A percentile compares a stretch with the other conserved stretches of the same genome.
Evolutionary conservation across 2,329 filamentous ascomycete species (phyloP).

Genomic region (Didymella arachidicola): DNA sequence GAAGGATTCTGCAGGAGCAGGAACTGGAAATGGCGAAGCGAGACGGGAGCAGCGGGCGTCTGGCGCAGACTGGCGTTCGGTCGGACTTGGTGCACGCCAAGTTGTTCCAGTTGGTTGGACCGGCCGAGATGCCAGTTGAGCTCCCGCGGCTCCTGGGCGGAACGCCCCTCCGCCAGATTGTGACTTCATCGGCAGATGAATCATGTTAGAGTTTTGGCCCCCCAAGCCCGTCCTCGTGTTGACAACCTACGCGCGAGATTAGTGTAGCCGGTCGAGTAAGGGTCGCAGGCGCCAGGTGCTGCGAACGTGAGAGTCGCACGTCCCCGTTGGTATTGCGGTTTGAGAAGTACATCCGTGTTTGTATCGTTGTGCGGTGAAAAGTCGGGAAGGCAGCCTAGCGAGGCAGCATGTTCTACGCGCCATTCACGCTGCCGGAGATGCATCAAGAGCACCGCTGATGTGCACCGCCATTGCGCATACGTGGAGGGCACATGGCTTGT

Average conservation of each 20-base stretch:
- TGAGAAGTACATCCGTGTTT: constrained; percentile 2
- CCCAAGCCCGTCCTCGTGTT: neutral
- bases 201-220: constrained; percentile 17
- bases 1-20: constrained; percentile 20
- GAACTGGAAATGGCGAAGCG: constrained; percentile 16
- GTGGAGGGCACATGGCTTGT: constrained; percentile 9
- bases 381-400: neutral
- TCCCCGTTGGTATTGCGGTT: constrained; percentile 2
- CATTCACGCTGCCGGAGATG: constrained; percentile 1
- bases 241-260: constrained; percentile 3
- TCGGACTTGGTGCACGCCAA: constrained; percentile 7
- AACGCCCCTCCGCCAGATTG: constrained; percentile 3
- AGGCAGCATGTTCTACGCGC: neutral
- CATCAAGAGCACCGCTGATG: constrained; percentile 4
- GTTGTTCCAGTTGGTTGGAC: constrained; percentile 11
- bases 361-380: constrained; percentile 1
- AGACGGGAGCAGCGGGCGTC: constrained; percentile 19
- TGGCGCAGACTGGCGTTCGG: constrained; percentile 11
- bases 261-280: constrained; percentile 7
- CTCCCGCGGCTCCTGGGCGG: constrained; percentile 4
- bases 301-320: constrained; percentile 6
- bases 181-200: constrained; percentile 1
- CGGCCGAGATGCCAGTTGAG: constrained; percentile 7
- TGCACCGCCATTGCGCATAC: constrained; percentile 5
- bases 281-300: neutral